A percentile compares a stretch with the other conserved stretches of the same genome.
Evolutionary conservation across 2,329 filamentous ascomycete genomes (phyloP).

Genomic region (Aspergillus unguis): DNA sequence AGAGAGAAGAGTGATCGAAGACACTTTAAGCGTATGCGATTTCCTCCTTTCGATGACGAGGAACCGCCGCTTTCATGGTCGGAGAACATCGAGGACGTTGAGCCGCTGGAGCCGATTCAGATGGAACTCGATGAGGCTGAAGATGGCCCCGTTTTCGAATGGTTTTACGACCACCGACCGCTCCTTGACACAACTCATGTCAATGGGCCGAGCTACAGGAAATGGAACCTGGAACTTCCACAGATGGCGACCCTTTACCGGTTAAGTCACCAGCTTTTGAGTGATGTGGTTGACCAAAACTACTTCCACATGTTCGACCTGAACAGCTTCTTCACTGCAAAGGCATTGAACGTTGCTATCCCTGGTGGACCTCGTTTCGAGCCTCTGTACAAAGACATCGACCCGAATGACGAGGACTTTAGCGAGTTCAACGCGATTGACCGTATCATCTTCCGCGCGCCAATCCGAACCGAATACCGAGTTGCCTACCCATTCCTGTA

Average conservation of each 20-base stretch:
- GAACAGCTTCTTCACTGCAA: constrained; percentile 91
- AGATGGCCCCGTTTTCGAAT: constrained; percentile 86
- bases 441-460: constrained; percentile 94
- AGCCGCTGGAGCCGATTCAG: constrained; percentile 95
- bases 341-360: constrained; percentile 93
- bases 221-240: constrained; percentile 85
- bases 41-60: constrained; percentile 97
- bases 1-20: constrained; percentile 94
- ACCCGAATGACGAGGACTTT: constrained; percentile 98
- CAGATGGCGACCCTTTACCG: constrained; percentile 97
- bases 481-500: constrained; percentile 94
- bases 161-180: constrained; percentile 95
- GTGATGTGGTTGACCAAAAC: constrained; percentile 90
- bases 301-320: constrained; percentile 98
- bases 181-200: constrained; percentile 89
- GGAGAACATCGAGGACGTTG: constrained; percentile 97
- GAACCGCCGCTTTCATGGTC: constrained; percentile 97
- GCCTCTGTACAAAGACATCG: constrained; percentile 95
- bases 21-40: constrained; percentile 98
- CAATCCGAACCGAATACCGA: constrained; percentile 91
- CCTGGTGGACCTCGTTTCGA: constrained; percentile 97
- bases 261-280: constrained; percentile 83
- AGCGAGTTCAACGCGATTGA: constrained; percentile 99
- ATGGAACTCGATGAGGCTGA: constrained; percentile 96
- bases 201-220: constrained; percentile 94